Evolutionary conservation across 257 asterid genomes (phyloP).

Genomic region (Solanum chilense): DNA sequence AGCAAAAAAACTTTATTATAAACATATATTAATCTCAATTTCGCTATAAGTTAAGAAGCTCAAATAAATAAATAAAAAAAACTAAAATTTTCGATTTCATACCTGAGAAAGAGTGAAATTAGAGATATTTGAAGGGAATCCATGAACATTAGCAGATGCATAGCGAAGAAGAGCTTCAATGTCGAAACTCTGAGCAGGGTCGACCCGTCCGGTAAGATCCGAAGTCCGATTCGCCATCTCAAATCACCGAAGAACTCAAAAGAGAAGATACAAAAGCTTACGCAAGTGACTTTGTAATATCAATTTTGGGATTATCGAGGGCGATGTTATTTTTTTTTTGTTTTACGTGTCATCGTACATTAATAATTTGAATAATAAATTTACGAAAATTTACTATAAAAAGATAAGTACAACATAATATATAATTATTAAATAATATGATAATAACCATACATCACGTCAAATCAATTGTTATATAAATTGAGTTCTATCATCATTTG

Average conservation of each 20-base stretch:
- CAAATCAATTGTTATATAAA: no score
- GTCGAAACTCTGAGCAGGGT: conserved; percentile 54
- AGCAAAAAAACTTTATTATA: neutral
- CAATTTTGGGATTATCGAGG: neutral
- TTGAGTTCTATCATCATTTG: fast-evolving
- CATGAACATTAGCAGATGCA: conserved; percentile 48
- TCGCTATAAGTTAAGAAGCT: neutral
- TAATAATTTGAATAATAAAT: no score
- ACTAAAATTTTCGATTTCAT: neutral
- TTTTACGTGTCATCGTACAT: no score
- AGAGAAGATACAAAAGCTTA: neutral
- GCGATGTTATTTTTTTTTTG: neutral
- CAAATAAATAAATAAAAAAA: neutral
- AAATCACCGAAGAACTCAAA: neutral
- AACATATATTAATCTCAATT: neutral
- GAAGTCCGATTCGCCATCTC: conserved; percentile 55
- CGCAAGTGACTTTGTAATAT: neutral
- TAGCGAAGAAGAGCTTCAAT: conserved; percentile 42
- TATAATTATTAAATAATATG: no score
- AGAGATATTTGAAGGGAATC: conserved; percentile 46
- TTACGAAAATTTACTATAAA: no score
- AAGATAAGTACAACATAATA: no score
- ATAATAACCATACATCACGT: no score
- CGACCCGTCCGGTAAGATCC: conserved; percentile 56
- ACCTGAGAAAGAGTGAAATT: conserved; percentile 63